Conservation (phyloP, 106 monocot genomes). For the Phalaenopsis equestris region DNA sequence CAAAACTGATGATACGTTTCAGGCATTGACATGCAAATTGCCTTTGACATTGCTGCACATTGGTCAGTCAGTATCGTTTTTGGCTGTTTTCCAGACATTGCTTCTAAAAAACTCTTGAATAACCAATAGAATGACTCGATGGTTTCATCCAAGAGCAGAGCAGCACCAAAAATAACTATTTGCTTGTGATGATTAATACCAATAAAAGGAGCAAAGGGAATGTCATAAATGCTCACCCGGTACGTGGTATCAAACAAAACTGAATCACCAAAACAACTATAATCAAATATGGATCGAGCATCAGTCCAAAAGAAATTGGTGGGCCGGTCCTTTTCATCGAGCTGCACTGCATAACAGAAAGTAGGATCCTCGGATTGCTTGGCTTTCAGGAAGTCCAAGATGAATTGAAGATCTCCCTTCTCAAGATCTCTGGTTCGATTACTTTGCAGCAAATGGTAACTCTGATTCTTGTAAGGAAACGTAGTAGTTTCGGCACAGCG, state of each 20-base stretch:
- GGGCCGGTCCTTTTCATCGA: slow-evolving; percentile 43
- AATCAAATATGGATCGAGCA: slow-evolving; percentile 42
- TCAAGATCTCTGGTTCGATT: slow-evolving; percentile 40
- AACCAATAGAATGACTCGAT: slow-evolving; percentile 44
- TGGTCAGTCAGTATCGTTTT: slow-evolving; percentile 40
- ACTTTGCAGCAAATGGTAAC: slow-evolving; percentile 23
- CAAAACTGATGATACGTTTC: slow-evolving; percentile 33
- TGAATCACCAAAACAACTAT: slow-evolving; percentile 55
- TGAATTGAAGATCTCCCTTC: slow-evolving; percentile 46
- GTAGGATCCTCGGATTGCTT: slow-evolving; percentile 60
- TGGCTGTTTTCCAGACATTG: slow-evolving; percentile 52
- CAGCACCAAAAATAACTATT: slow-evolving; percentile 41
- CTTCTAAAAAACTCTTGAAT: slow-evolving; percentile 36
- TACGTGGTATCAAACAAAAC: slow-evolving; percentile 57
- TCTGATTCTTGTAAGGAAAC: slow-evolving; percentile 23
- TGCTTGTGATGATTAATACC: slow-evolving; percentile 62
- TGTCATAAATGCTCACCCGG: slow-evolving; percentile 18
- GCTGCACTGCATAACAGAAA: slow-evolving; percentile 59
- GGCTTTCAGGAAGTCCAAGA: slow-evolving; percentile 48
- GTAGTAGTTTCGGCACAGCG: slow-evolving; percentile 8
- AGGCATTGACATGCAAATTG: slow-evolving; percentile 23
- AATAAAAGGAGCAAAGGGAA: slow-evolving; percentile 60
- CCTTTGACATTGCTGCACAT: slow-evolving; percentile 21
- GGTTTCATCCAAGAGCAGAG: slow-evolving; percentile 50
- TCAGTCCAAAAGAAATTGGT: slow-evolving; percentile 78